A percentile compares a stretch with the other conserved stretches of the same genome.
phyloP scores from a whole-genome alignment of 176 grass and related monocot genomes.

The Triticum urartu region DNA sequence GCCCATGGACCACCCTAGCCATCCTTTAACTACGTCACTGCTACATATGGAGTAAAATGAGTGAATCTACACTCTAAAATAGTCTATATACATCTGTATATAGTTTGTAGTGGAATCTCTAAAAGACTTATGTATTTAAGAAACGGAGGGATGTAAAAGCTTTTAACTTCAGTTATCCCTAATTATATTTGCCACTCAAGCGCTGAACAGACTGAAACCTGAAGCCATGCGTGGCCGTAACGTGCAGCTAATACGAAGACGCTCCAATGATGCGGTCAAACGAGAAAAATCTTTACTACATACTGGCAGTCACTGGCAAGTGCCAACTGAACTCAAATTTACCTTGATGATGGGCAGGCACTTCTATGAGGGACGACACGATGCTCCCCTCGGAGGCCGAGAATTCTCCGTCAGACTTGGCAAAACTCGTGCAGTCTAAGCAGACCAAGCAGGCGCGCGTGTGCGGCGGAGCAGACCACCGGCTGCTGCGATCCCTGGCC shows the following conservation, averaged over 20 bases:
- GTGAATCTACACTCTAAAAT: too few relatives aligned
- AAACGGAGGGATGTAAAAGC: too few relatives aligned
- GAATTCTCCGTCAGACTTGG: constrained; percentile 25
- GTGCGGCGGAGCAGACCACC: constrained; percentile 12
- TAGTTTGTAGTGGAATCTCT: too few relatives aligned
- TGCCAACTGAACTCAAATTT: background rate
- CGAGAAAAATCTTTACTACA: too few relatives aligned
- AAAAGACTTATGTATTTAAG: too few relatives aligned
- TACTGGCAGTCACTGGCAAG: background rate
- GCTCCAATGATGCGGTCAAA: too few relatives aligned
- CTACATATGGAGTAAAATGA: too few relatives aligned
- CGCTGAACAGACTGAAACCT: background rate
- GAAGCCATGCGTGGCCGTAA: background rate
- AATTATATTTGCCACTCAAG: background rate
- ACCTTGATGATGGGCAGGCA: background rate
- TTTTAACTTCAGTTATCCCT: background rate
- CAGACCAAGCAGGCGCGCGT: constrained; percentile 28
- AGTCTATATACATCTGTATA: too few relatives aligned
- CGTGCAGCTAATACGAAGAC: too few relatives aligned
- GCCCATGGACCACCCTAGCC: too few relatives aligned
- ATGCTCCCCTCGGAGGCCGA: background rate
- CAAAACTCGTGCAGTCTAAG: constrained; percentile 36
- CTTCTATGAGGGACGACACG: too few relatives aligned
- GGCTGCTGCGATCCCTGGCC: constrained; percentile 23
- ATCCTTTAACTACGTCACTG: too few relatives aligned